These are phyloP conservation scores for Penicillium robsamsonii DNA, from an alignment of 495 filamentous ascomycete species.

Conservation along the genomic window DNA sequence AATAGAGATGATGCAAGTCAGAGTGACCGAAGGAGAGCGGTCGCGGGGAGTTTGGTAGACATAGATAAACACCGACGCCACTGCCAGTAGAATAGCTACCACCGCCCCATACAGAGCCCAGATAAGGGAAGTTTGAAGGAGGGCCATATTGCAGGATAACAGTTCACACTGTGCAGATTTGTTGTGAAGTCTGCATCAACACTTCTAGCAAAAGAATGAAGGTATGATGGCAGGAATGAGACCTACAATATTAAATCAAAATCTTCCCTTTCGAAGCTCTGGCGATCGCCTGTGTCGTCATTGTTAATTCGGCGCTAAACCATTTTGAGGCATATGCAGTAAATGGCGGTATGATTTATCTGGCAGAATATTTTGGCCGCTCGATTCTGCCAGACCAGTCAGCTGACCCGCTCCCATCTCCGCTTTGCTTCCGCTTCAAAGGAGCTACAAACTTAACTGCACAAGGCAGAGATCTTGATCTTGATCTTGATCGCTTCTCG, in stretches of 20 bases:
- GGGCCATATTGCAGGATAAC: conserved; percentile 49
- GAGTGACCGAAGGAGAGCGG: conserved; percentile 72
- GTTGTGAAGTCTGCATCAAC: background rate
- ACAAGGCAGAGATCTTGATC: conserved; percentile 6
- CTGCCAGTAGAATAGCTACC: conserved; percentile 63
- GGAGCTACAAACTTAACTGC: conserved; percentile 8
- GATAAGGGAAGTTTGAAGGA: conserved; percentile 80
- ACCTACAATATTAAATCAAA: background rate
- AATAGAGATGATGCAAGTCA: conserved; percentile 81
- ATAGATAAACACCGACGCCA: conserved; percentile 79
- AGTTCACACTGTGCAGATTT: conserved; percentile 5
- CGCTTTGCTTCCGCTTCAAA: conserved; percentile 4
- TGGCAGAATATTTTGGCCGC: background rate
- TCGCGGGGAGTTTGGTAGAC: conserved; percentile 86
- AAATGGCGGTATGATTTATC: background rate
- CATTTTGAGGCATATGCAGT: background rate
- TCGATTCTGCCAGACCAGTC: conserved; percentile 4
- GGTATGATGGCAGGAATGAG: background rate
- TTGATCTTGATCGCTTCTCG: background rate
- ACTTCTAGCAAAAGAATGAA: background rate
- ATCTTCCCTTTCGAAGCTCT: background rate
- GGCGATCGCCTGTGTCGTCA: conserved; percentile 12
- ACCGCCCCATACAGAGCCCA: conserved; percentile 90
- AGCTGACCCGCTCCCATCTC: conserved; percentile 1
- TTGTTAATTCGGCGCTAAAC: conserved; percentile 1